Conservation (phyloP, 2,329 filamentous ascomycete species). For the Bipolaris gigantea region DNA sequence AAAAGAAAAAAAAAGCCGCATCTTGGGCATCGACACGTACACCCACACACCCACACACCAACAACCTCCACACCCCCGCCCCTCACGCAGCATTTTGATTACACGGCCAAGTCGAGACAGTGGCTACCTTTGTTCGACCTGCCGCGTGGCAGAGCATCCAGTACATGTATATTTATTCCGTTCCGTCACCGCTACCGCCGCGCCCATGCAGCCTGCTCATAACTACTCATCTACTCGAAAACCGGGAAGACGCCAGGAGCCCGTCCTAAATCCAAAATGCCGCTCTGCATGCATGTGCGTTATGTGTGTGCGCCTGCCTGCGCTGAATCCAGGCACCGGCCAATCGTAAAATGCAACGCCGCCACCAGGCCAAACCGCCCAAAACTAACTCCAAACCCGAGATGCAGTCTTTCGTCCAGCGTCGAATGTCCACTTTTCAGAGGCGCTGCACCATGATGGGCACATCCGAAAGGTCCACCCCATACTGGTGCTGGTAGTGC, state of each 20-base stretch:
- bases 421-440: conserved; percentile 6
- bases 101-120: not conserved
- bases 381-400: conserved; percentile 1
- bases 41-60: too few relatives aligned
- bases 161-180: conserved; percentile 13
- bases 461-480: conserved; percentile 40
- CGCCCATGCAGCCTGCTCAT: conserved; percentile 8
- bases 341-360: conserved; percentile 3
- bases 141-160: conserved; percentile 5
- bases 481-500: conserved; percentile 33
- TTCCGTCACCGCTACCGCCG: conserved; percentile 1
- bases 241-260: conserved; percentile 14
- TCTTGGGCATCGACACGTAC: not conserved
- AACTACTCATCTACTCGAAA: conserved; percentile 11
- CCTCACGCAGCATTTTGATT: not conserved
- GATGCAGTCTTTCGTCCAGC: not conserved
- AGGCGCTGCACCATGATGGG: conserved; percentile 33
- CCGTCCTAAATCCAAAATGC: conserved; percentile 9
- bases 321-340: conserved; percentile 8
- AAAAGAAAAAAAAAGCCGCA: conserved; percentile 11
- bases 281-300: conserved; percentile 2
- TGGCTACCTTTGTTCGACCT: not conserved
- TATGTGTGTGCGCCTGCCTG: not conserved
- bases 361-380: not conserved
- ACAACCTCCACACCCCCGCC: not conserved